Conservation (phyloP, 495 filamentous ascomycete species). For the Podospora comata region DNA sequence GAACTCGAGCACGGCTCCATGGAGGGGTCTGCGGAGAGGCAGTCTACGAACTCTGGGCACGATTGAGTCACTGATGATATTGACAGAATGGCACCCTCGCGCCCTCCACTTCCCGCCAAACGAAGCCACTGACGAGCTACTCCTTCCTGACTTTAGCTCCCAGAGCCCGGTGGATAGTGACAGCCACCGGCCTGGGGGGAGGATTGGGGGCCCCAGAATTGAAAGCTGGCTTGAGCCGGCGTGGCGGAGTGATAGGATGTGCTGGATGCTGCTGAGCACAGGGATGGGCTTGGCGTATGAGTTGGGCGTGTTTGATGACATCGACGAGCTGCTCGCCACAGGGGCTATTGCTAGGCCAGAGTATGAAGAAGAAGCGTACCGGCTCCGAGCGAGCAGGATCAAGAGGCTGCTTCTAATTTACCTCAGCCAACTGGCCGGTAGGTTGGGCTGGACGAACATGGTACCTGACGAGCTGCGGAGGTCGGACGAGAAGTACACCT, state of each 20-base stretch:
- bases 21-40: constrained; percentile 62
- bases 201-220: constrained; percentile 66
- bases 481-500: constrained; percentile 44
- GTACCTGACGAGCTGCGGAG: constrained; percentile 62
- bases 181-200: constrained; percentile 42
- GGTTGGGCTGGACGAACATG: constrained; percentile 92
- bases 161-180: constrained; percentile 49
- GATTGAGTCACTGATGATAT: constrained; percentile 85
- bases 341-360: constrained; percentile 56
- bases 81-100: constrained; percentile 96
- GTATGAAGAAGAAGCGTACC: constrained; percentile 68
- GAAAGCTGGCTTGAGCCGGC: constrained; percentile 95
- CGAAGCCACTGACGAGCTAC: constrained; percentile 62
- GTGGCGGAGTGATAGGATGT: constrained; percentile 96
- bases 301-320: constrained; percentile 89
- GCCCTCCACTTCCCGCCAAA: constrained; percentile 93
- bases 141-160: constrained; percentile 48
- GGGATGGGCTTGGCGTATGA: constrained; percentile 88
- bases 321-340: constrained; percentile 56
- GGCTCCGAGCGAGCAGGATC: constrained; percentile 73
- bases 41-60: constrained; percentile 86
- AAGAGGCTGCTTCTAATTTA: constrained; percentile 85
- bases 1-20: constrained; percentile 58
- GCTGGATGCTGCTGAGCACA: constrained; percentile 94
- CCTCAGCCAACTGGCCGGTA: constrained; percentile 84